Evolutionary conservation across 1,284 basidiomycete species (phyloP).

Genomic region (Pterulicium gracile): DNA sequence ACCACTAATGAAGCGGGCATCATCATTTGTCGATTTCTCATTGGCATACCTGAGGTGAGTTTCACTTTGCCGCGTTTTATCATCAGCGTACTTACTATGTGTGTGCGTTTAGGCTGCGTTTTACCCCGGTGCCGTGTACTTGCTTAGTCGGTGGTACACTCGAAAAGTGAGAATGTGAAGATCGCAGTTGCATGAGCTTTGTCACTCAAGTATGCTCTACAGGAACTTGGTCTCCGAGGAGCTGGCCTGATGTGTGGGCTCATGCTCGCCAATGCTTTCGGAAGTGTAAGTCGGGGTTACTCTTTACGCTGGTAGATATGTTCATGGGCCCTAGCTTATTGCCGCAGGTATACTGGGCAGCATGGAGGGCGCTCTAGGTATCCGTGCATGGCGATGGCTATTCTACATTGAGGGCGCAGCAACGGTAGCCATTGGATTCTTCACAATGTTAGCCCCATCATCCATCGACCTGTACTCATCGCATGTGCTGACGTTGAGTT

Average conservation of each 20-base stretch:
- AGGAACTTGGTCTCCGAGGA: constrained; percentile 57
- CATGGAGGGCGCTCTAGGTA: constrained; percentile 32
- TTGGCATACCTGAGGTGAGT: constrained; percentile 44
- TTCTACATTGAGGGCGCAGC: constrained; percentile 16
- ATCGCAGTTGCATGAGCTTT: no score
- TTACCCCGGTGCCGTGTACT: constrained; percentile 51
- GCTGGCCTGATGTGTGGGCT: constrained; percentile 60
- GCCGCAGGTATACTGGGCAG: constrained; percentile 30
- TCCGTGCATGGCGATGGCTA: constrained; percentile 31
- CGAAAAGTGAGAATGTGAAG: constrained; percentile 25
- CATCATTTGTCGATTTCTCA: constrained; percentile 45
- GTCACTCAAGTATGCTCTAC: no score
- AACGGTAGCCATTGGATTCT: not conserved
- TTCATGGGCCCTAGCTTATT: constrained; percentile 13
- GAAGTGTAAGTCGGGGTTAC: constrained; percentile 33
- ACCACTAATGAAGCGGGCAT: constrained; percentile 47
- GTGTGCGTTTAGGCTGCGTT: constrained; percentile 47
- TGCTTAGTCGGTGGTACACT: constrained; percentile 57
- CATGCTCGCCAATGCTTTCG: constrained; percentile 71
- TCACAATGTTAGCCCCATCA: constrained; percentile 33
- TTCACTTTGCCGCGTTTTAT: no score
- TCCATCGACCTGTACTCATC: constrained; percentile 61
- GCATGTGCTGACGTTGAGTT: no score
- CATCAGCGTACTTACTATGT: no score
- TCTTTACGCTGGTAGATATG: not conserved